These are phyloP conservation scores for Castanopsis chinensis DNA, from an alignment of 306 rosid species.

Conservation along the genomic window DNA sequence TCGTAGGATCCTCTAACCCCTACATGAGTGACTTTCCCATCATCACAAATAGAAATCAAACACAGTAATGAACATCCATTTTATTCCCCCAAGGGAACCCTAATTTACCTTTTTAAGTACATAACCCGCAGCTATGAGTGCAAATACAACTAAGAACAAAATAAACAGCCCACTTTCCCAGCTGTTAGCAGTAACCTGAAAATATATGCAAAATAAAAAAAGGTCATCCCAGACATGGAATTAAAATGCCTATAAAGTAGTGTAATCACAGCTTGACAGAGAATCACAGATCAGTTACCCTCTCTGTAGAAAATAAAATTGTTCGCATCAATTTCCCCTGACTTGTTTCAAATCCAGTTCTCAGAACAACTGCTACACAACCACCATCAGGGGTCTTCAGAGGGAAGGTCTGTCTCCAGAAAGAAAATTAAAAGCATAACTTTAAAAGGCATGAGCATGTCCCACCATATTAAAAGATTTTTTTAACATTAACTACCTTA, in stretches of 20 bases:
- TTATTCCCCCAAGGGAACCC: constrained; percentile 15
- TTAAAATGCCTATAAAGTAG: background rate
- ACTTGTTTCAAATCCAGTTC: constrained; percentile 99
- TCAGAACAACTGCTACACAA: constrained; percentile 89
- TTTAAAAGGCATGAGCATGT: constrained; percentile 20
- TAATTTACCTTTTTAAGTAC: constrained; percentile 80
- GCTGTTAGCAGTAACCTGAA: constrained; percentile 97
- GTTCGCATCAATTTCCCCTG: constrained; percentile 99
- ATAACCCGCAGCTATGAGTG: constrained; percentile 96
- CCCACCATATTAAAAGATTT: constrained; percentile 5
- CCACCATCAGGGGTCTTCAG: constrained; percentile 96
- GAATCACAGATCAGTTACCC: constrained; percentile 54
- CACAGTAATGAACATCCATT: constrained; percentile 10
- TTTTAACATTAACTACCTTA: constrained; percentile 53
- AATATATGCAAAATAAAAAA: constrained; percentile 1
- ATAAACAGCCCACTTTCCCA: constrained; percentile 99
- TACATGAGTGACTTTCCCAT: constrained; percentile 28
- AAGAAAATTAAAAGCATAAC: constrained; percentile 23
- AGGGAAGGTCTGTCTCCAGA: constrained; percentile 69
- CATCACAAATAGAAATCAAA: constrained; percentile 6
- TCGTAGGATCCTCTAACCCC: constrained; percentile 98
- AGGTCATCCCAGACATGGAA: background rate
- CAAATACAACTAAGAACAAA: constrained; percentile 88
- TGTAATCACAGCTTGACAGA: constrained; percentile 13
- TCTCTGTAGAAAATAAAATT: constrained; percentile 92